Conservation (phyloP, 1,139 yeast genomes). For the Neolecta irregularis region DNA sequence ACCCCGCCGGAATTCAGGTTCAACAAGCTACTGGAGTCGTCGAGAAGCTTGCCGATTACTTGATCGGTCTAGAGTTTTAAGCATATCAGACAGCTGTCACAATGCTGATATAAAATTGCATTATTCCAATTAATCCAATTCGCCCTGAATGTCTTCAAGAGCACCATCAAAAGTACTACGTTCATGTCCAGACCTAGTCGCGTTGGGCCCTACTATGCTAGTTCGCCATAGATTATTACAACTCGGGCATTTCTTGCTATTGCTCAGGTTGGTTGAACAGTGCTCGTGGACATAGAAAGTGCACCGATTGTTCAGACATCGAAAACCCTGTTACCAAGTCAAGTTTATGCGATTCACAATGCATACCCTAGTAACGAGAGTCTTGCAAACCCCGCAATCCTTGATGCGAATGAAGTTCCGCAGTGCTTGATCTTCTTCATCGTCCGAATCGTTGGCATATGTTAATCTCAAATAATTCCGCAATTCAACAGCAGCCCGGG, state of each 20-base stretch:
- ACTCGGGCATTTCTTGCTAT: no score
- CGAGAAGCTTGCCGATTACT: constrained; percentile 87
- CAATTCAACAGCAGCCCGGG: constrained; percentile 8
- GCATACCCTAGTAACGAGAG: constrained; percentile 2
- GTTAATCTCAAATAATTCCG: constrained; percentile 7
- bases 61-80: constrained; percentile 72
- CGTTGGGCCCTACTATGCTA: no score
- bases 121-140: no score
- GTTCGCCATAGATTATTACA: no score
- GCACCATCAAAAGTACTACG: no score
- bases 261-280: no score
- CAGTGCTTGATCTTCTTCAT: constrained; percentile 5
- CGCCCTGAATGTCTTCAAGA: no score
- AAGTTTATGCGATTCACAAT: no score
- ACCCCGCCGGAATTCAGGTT: constrained; percentile 77
- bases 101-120: no score
- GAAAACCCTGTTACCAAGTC: constrained; percentile 4
- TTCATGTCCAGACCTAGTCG: no score
- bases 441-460: constrained; percentile 3
- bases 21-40: constrained; percentile 92
- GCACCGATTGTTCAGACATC: constrained; percentile 8
- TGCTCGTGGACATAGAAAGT: constrained; percentile 3
- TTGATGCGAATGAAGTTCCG: constrained; percentile 1
- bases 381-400: constrained; percentile 4
- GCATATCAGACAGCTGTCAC: background rate